Evolutionary conservation across 768 basidiomycete genomes (phyloP).

Genomic region (Phaffia tasmanica): DNA sequence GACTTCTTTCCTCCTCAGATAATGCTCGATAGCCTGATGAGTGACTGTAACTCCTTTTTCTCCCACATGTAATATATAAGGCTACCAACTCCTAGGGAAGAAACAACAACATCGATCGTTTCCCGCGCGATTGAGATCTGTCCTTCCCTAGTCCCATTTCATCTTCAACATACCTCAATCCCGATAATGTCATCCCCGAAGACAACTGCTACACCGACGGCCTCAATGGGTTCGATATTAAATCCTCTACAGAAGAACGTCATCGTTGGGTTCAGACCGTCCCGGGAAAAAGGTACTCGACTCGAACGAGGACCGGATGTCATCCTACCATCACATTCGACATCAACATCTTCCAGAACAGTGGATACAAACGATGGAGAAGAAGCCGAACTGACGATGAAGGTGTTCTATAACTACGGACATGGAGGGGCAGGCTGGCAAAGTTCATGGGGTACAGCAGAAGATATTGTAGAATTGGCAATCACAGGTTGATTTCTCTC

Average conservation of each 20-base stretch:
- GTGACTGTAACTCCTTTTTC: background rate
- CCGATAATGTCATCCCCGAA: too few relatives aligned
- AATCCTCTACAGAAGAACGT: background rate
- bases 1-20: background rate
- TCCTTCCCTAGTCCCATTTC: background rate
- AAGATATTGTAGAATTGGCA: background rate
- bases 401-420: background rate
- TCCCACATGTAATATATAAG: too few relatives aligned
- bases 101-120: background rate
- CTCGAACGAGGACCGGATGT: background rate
- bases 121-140: background rate
- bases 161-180: too few relatives aligned
- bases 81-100: background rate
- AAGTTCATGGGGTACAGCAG: background rate
- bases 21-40: background rate
- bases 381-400: background rate
- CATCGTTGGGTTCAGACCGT: background rate
- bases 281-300: background rate
- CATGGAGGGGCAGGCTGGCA: slow-evolving; percentile 1
- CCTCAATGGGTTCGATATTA: too few relatives aligned
- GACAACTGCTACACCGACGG: too few relatives aligned
- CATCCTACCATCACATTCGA: too few relatives aligned
- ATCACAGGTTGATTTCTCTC: too few relatives aligned
- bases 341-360: too few relatives aligned
- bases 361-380: background rate